Base-by-base conservation (phyloP, 257 asterid species). In the Solanum arcanum region DNA sequence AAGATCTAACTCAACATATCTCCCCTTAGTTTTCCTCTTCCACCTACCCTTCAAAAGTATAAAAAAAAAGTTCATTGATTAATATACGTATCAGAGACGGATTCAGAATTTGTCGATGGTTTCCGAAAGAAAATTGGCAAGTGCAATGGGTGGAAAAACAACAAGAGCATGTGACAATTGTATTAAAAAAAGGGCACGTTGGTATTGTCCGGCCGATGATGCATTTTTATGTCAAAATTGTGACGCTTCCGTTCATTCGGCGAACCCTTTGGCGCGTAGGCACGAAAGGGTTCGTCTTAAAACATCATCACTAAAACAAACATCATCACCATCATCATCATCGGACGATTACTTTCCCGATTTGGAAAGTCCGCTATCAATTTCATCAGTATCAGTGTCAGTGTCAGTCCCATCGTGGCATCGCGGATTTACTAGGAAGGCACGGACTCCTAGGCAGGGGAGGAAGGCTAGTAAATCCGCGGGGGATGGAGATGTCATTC, bases 151-250 rank as follows among this genome's bases (percentile, higher is more conserved):
- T 8, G 98, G 93, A 5, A 95, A 94, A 87, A 92, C 95, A 2
- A 93, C 91, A 2, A 83, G 99, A 87, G 96, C 98, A 9, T 96
- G 99, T 86, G 98, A 96, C 69, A 93, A 86, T 42, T 96, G 99
- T 42, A 83, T 93, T 1, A 90, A 83, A 33, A 95, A 91, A 84
- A 87, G 96, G 80, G 99, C 98, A 7, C 81, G 96, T 2, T 95
- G 93, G 97, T 95, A 94, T 83, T 95, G 99, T 52, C 92, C 97
- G 0, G 97, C 98, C 2, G 99, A 95, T 62, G 99, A 96, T 39
- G 99, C 99, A 1, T 96, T 96, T 82, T 85, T 96, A 12, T 96
- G 99, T 90, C 97, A 95, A 86, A 68, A 85, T 0, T 96, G 99
- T 73, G 98, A 96, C 47, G 87, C 92, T 4, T 91, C 96, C 0